phyloP scores from a whole-genome alignment of 164 flowering plant species.

The Cinnamomum chago region DNA sequence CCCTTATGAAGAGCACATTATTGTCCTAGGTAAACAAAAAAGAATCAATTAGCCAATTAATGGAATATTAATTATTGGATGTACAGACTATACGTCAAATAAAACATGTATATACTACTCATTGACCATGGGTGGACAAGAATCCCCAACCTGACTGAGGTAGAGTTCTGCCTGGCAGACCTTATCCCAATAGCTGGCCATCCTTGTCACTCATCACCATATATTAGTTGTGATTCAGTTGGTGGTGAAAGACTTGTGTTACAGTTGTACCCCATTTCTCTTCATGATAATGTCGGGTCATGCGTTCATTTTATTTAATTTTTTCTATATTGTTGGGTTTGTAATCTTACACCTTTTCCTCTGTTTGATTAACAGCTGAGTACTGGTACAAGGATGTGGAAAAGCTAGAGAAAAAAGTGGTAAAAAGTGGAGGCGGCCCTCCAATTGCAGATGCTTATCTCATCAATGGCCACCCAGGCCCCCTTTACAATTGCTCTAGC shows the following conservation, averaged over 20 bases:
- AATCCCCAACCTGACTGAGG: too few relatives aligned
- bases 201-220: too few relatives aligned
- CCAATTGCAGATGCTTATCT: conserved; percentile 51
- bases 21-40: conserved; percentile 44
- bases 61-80: background rate
- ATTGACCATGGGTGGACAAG: too few relatives aligned
- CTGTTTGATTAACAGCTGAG: conserved; percentile 35
- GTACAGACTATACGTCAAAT: too few relatives aligned
- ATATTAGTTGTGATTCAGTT: background rate
- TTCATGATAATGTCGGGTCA: background rate
- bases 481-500: conserved; percentile 49
- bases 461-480: conserved; percentile 75
- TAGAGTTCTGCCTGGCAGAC: too few relatives aligned
- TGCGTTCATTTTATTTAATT: too few relatives aligned
- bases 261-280: background rate
- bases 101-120: background rate
- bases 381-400: conserved; percentile 44
- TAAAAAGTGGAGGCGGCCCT: conserved; percentile 53
- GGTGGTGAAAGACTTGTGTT: background rate
- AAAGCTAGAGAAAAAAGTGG: conserved; percentile 34
- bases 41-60: background rate
- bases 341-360: background rate
- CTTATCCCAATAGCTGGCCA: too few relatives aligned
- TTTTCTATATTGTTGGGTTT: too few relatives aligned
- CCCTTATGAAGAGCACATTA: conserved; percentile 45